phyloP scores from a whole-genome alignment of 768 basidiomycete species.

The Tylopilus subfusipes region DNA sequence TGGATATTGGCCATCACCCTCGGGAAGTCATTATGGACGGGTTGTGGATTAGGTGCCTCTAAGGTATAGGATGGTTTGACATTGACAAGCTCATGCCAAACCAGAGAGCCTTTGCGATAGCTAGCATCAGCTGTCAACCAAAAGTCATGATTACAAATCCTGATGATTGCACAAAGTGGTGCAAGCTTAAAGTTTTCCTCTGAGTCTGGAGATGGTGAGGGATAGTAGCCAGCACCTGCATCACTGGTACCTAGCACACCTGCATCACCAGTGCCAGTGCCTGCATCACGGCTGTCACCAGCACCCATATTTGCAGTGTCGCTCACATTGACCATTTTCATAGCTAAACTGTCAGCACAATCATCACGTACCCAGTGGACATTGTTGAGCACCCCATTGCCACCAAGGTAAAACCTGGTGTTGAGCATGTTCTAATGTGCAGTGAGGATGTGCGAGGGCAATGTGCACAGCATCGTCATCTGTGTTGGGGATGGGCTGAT shows the following conservation, averaged over 20 bases:
- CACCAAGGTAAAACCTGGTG: background rate
- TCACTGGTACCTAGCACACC: too few relatives aligned
- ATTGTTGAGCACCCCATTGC: background rate
- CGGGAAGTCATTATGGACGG: background rate
- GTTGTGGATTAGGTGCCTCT: background rate
- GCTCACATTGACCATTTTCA: too few relatives aligned
- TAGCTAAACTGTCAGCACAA: background rate
- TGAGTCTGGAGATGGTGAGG: too few relatives aligned
- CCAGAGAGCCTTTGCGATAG: background rate
- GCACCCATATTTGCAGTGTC: too few relatives aligned
- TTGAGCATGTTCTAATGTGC: background rate
- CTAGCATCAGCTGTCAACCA: background rate
- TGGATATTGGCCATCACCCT: background rate
- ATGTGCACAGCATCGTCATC: background rate
- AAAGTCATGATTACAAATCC: background rate
- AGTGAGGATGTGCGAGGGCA: background rate
- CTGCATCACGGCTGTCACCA: too few relatives aligned
- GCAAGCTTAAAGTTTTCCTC: background rate
- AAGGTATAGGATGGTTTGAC: background rate
- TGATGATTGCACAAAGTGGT: background rate
- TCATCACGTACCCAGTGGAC: background rate
- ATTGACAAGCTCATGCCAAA: background rate
- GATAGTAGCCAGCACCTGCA: too few relatives aligned
- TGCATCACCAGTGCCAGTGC: too few relatives aligned
- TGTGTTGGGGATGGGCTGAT: too few relatives aligned